Evolutionary conservation across 306 rosid genomes (phyloP).

Genomic region (Fragaria iinumae): DNA sequence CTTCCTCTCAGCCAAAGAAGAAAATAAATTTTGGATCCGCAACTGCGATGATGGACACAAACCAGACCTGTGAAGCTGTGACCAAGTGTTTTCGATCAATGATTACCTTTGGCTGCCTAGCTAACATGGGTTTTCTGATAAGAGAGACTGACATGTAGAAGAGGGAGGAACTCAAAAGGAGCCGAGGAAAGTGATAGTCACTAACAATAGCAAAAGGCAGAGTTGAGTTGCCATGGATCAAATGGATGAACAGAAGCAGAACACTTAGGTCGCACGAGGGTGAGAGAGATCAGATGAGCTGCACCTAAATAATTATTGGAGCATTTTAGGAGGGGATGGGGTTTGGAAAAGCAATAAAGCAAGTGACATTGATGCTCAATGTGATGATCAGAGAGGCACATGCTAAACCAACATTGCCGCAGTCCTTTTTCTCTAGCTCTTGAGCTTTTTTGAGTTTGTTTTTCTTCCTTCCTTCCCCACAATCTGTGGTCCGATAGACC

Average conservation of each 20-base stretch:
- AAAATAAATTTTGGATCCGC: neutral
- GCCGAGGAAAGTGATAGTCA: slow-evolving; percentile 23
- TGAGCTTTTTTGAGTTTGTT: slow-evolving; percentile 9
- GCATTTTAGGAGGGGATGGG: slow-evolving; percentile 30
- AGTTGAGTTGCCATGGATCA: slow-evolving; percentile 36
- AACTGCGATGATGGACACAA: neutral
- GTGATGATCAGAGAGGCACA: slow-evolving; percentile 74
- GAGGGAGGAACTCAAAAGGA: neutral
- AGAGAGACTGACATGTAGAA: slow-evolving; percentile 17
- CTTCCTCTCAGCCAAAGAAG: neutral
- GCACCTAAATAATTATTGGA: slow-evolving; percentile 73
- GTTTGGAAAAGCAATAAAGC: slow-evolving; percentile 57
- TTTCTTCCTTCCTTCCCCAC: slow-evolving; percentile 36
- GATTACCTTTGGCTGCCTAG: slow-evolving; percentile 15
- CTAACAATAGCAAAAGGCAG: slow-evolving; percentile 21
- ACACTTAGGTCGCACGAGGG: neutral
- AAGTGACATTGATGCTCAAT: slow-evolving; percentile 60
- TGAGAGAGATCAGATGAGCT: slow-evolving; percentile 59
- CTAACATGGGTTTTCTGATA: slow-evolving; percentile 18
- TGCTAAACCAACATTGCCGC: slow-evolving; percentile 59
- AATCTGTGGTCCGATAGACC: slow-evolving; percentile 58
- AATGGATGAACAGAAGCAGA: slow-evolving; percentile 5
- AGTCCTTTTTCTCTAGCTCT: slow-evolving; percentile 11
- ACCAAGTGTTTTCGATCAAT: slow-evolving; percentile 6
- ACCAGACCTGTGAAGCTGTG: neutral